These are phyloP conservation scores for Parmelia sp. DNA, from an alignment of 495 filamentous ascomycete genomes.

Conservation along the genomic window DNA sequence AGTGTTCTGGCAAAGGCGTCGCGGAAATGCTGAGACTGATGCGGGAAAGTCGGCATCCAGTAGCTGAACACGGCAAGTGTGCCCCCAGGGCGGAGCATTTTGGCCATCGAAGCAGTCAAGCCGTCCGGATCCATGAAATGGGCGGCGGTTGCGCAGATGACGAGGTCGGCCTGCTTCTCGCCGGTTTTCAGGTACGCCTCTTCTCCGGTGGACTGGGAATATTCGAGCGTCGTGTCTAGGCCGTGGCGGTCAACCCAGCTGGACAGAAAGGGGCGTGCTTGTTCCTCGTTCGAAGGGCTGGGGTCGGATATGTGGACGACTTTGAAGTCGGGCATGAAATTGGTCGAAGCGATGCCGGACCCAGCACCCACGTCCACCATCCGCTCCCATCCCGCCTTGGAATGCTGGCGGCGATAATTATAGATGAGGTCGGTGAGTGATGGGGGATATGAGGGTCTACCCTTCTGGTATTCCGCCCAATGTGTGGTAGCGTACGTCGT, in stretches of 20 bases:
- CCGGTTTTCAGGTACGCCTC: slow-evolving; percentile 10
- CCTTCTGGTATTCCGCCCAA: slow-evolving; percentile 11
- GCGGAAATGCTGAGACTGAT: slow-evolving; percentile 9
- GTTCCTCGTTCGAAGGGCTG: slow-evolving; percentile 12
- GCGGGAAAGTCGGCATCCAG: slow-evolving; percentile 10
- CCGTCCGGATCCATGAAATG: slow-evolving; percentile 10
- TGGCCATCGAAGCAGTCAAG: slow-evolving; percentile 3
- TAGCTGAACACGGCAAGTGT: slow-evolving; percentile 11
- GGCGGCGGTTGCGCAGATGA: slow-evolving; percentile 9
- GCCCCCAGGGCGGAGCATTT: slow-evolving; percentile 4
- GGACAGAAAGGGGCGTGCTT: slow-evolving; percentile 7
- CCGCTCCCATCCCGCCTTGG: slow-evolving; percentile 6
- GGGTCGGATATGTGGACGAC: slow-evolving; percentile 10
- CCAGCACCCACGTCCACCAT: slow-evolving; percentile 7
- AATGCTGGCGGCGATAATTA: slow-evolving; percentile 6
- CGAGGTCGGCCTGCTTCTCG: slow-evolving; percentile 9
- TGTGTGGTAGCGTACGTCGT: slow-evolving; percentile 6
- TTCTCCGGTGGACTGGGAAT: slow-evolving; percentile 5
- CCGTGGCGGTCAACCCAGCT: slow-evolving; percentile 7
- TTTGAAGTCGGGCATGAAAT: slow-evolving; percentile 11
- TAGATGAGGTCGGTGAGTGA: slow-evolving; percentile 10
- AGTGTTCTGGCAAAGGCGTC: slow-evolving; percentile 5
- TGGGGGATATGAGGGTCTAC: slow-evolving; percentile 9
- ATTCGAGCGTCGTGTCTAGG: slow-evolving; percentile 1
- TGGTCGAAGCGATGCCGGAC: slow-evolving; percentile 5